These are phyloP conservation scores for Kwoniella newhampshirensis DNA, from an alignment of 768 basidiomycete species.

Conservation along the genomic window DNA sequence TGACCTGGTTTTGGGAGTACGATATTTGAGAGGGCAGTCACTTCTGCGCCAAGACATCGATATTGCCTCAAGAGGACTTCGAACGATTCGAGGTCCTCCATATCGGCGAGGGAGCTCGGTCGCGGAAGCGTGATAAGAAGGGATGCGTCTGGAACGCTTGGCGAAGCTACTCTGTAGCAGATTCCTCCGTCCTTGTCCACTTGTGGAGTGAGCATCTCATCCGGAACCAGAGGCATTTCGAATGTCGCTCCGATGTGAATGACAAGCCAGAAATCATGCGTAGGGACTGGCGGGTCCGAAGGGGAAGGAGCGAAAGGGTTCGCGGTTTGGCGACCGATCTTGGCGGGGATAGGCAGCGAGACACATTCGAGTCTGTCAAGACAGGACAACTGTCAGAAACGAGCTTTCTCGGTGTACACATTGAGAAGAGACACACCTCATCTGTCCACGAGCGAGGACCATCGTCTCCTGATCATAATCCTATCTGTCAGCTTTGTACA, in stretches of 20 bases:
- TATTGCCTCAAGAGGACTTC: conserved; percentile 70
- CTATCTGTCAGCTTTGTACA: conserved; percentile 16
- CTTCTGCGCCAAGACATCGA: conserved; percentile 46
- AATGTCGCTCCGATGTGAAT: conserved; percentile 59
- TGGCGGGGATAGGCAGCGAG: conserved; percentile 55
- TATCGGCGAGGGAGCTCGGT: conserved; percentile 52
- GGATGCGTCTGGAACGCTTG: conserved; percentile 48
- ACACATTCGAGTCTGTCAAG: conserved; percentile 64
- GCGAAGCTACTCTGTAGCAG: conserved; percentile 51
- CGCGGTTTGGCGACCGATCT: conserved; percentile 43
- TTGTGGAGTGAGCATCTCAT: conserved; percentile 57
- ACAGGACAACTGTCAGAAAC: no score
- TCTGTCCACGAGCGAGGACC: conserved; percentile 43
- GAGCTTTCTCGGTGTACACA: neutral
- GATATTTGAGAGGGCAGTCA: conserved; percentile 28
- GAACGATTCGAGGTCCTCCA: conserved; percentile 60
- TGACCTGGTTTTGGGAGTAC: conserved; percentile 7
- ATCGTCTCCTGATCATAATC: conserved; percentile 38
- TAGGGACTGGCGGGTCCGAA: conserved; percentile 47
- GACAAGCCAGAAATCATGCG: conserved; percentile 68
- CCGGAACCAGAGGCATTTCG: conserved; percentile 66
- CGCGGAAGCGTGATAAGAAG: conserved; percentile 47
- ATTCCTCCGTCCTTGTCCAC: conserved; percentile 25
- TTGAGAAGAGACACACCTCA: conserved; percentile 29
- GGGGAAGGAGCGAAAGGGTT: conserved; percentile 49